Conservation (phyloP, 148 eudicot genomes). For the Suaeda aralocaspica region DNA sequence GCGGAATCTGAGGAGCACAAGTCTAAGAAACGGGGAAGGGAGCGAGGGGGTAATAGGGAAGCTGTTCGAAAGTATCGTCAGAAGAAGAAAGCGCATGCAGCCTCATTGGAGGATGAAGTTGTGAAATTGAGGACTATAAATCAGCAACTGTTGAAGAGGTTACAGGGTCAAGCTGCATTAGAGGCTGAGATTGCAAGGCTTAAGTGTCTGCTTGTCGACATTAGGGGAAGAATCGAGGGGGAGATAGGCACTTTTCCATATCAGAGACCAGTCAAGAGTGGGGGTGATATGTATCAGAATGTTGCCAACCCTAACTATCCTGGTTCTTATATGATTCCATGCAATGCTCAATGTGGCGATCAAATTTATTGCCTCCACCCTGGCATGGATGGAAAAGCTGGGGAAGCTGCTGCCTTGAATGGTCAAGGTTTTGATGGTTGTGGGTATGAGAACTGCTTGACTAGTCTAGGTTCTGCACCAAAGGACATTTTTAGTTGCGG, state of each 20-base stretch:
- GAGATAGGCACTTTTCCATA: slow-evolving; percentile 94
- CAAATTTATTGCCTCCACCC: slow-evolving; percentile 65
- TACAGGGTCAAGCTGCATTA: slow-evolving; percentile 73
- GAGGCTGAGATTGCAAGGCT: slow-evolving; percentile 86
- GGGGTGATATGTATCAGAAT: slow-evolving; percentile 47
- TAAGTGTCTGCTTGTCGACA: slow-evolving; percentile 88
- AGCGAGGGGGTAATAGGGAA: slow-evolving; percentile 73
- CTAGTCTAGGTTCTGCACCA: slow-evolving; percentile 42
- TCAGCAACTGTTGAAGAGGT: slow-evolving; percentile 74
- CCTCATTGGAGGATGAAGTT: slow-evolving; percentile 86
- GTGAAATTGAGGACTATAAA: slow-evolving; percentile 69
- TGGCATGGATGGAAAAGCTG: slow-evolving; percentile 39
- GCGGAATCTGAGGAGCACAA: slow-evolving; percentile 64
- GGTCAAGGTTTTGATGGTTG: slow-evolving; percentile 49
- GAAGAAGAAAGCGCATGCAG: slow-evolving; percentile 86
- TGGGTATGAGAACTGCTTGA: slow-evolving; percentile 74
- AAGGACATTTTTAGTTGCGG: slow-evolving; percentile 50
- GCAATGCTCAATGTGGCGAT: slow-evolving; percentile 70
- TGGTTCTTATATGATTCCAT: slow-evolving; percentile 58
- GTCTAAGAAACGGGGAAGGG: slow-evolving; percentile 55
- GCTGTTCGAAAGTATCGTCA: slow-evolving; percentile 94
- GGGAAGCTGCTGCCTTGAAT: slow-evolving; percentile 34
- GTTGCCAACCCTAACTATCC: slow-evolving; percentile 34
- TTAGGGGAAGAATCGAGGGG: slow-evolving; percentile 91
- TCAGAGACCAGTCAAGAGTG: slow-evolving; percentile 55